phyloP scores from a whole-genome alignment of 2,329 filamentous ascomycete species.

The Tolypocladium album region DNA sequence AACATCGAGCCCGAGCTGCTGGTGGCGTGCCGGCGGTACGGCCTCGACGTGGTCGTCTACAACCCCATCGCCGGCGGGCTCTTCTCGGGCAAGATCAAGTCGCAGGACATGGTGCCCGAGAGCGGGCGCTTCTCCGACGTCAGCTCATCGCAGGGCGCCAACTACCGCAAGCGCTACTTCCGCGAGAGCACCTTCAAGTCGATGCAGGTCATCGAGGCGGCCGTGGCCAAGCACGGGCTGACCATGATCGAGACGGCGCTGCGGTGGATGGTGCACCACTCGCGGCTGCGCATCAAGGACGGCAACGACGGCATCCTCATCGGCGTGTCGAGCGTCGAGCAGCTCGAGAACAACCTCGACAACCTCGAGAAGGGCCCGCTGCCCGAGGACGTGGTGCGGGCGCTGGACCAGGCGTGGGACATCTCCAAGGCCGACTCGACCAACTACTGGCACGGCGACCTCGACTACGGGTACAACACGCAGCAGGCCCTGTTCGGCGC shows the following conservation, averaged over 20 bases:
- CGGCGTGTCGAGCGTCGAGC: conserved; percentile 45
- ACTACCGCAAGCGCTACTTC: conserved; percentile 63
- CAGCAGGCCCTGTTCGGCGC: conserved; percentile 45
- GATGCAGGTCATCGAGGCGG: conserved; percentile 55
- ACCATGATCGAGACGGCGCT: conserved; percentile 63
- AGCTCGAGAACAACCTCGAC: conserved; percentile 47
- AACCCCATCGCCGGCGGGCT: conserved; percentile 75
- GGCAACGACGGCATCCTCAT: conserved; percentile 51
- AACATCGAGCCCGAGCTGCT: conserved; percentile 67
- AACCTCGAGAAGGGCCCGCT: conserved; percentile 59
- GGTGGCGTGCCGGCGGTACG: conserved; percentile 62
- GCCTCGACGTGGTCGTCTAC: conserved; percentile 69
- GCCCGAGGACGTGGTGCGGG: conserved; percentile 64
- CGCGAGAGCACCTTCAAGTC: conserved; percentile 54
- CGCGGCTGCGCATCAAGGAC: conserved; percentile 38
- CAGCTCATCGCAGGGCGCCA: conserved; percentile 35
- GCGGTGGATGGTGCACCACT: conserved; percentile 66
- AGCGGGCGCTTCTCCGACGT: conserved; percentile 61
- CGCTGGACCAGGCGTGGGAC: conserved; percentile 68
- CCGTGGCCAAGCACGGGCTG: conserved; percentile 55
- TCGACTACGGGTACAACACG: conserved; percentile 59
- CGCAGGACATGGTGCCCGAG: conserved; percentile 46
- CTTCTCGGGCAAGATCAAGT: conserved; percentile 71
- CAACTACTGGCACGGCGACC: conserved; percentile 47
- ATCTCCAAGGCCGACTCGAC: conserved; percentile 48